phyloP scores from a whole-genome alignment of 73 alveolate genomes.

The Tetrahymena thermophila region DNA sequence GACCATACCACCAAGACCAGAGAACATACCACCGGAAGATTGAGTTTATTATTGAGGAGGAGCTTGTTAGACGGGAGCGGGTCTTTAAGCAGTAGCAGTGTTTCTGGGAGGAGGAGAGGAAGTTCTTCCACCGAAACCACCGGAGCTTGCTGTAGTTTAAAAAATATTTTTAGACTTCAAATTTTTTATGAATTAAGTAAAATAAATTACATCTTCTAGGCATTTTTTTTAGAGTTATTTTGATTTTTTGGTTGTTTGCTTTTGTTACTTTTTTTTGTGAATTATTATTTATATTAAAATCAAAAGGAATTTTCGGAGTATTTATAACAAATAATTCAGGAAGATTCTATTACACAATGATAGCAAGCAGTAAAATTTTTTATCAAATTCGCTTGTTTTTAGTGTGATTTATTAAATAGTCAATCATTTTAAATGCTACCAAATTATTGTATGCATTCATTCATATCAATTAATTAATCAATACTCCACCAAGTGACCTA shows the following conservation, averaged over 20 bases:
- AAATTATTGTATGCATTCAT: neutral
- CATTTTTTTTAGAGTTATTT: neutral
- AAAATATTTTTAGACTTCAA: neutral
- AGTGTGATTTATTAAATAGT: no score
- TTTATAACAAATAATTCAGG: neutral
- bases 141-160: neutral
- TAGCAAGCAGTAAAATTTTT: neutral
- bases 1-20: slow-evolving; percentile 59
- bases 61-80: slow-evolving; percentile 28
- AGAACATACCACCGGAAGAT: slow-evolving; percentile 47
- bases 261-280: neutral
- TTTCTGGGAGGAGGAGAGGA: slow-evolving; percentile 28
- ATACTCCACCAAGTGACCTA: neutral
- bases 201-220: neutral
- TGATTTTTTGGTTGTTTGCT: neutral
- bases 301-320: neutral
- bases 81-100: slow-evolving; percentile 42
- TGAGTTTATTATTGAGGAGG: slow-evolving; percentile 16
- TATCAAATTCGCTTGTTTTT: neutral
- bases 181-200: neutral
- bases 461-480: neutral
- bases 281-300: neutral
- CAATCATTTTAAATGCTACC: neutral
- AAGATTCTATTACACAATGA: neutral
- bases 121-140: neutral